Evolutionary conservation across 805 yeast genomes (phyloP), one percentile per base, ranked within the genome.

Genomic region (Zygoascus bituminiphila): DNA sequence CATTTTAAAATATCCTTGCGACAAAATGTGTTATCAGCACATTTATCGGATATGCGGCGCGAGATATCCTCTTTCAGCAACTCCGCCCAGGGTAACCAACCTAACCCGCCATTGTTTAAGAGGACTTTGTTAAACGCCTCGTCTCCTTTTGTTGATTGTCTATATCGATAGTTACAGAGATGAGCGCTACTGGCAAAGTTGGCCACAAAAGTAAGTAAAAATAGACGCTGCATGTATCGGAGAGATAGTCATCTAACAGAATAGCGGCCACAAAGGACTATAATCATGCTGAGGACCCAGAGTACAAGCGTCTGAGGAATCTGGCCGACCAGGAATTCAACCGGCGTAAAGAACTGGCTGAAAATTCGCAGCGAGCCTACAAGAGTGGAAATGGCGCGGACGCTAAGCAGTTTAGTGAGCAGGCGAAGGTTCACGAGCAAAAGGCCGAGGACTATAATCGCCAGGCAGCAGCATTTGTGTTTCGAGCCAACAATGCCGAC

Each of bases 401-500:
- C 54, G 98, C 98, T 1, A 81, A 83, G 55, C 77, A 78, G 51
- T 70, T 85, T 51, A 83, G 94, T 45, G 79, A 77, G 33, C 68
- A 81, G 60, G 82, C 91, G 26, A 82, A 86, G 60, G 62, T 73
- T 51, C 79, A 78, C 51, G 71, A 70, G 24, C 65, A 60, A 0
- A 67, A 81, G 54, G 93, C 88, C 29, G 95, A 88, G 40, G 62
- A 70, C 35, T 78, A 73, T 62, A 89, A 89, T 65, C 68, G 72
- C 17, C 78, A 81, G 64, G 98, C 98, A 3, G 97, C 96, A 1
- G 62, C 61, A 63, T 88, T 82, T 60, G 96, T 86, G 1, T 91
- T 91, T 63, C 71, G 81, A 39, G 89, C 84, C 55, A 91, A 91
- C 64, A 91, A 91, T 61, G 77, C 86, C 36, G 97, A 89, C 60